Evolutionary conservation across 2,329 filamentous ascomycete genomes (phyloP).

Genomic region (Fusarium armeniacum): DNA sequence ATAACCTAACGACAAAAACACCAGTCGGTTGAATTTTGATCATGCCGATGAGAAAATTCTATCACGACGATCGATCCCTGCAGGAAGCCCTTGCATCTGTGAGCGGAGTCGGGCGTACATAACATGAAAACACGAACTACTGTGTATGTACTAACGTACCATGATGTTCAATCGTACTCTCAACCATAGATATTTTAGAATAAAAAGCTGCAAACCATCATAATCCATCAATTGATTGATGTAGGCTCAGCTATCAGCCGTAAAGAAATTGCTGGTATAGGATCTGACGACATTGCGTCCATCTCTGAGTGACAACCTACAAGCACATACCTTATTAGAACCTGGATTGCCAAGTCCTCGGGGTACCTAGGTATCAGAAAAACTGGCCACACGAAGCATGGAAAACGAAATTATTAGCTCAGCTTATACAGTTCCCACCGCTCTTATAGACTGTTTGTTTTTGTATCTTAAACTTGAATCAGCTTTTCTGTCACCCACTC

Average conservation of each 20-base stretch:
- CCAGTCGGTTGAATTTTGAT: not conserved
- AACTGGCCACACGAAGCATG: not conserved
- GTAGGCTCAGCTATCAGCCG: not conserved
- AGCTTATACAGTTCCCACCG: not conserved
- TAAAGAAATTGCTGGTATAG: not conserved
- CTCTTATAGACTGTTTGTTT: not conserved
- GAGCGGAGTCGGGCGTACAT: constrained; percentile 5
- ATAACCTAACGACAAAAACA: not conserved
- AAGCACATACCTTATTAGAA: not conserved
- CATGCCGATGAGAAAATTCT: not conserved
- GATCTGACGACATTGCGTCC: not conserved
- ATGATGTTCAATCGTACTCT: not conserved
- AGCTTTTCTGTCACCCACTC: not conserved
- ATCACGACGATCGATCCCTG: constrained; percentile 1
- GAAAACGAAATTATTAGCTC: not conserved
- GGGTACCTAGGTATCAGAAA: not conserved
- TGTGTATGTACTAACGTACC: not conserved
- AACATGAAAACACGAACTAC: not conserved
- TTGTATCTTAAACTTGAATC: not conserved
- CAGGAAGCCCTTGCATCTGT: not conserved
- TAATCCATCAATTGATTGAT: not conserved
- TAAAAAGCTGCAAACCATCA: not conserved
- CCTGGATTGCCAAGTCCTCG: too few relatives aligned
- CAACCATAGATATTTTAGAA: not conserved
- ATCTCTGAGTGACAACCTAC: too few relatives aligned